Percentiles rank a stretch among this genome's conserved stretches.
Evolutionary conservation across 2,329 filamentous ascomycete species (phyloP).

Genomic region (Lecanicillium sp.): DNA sequence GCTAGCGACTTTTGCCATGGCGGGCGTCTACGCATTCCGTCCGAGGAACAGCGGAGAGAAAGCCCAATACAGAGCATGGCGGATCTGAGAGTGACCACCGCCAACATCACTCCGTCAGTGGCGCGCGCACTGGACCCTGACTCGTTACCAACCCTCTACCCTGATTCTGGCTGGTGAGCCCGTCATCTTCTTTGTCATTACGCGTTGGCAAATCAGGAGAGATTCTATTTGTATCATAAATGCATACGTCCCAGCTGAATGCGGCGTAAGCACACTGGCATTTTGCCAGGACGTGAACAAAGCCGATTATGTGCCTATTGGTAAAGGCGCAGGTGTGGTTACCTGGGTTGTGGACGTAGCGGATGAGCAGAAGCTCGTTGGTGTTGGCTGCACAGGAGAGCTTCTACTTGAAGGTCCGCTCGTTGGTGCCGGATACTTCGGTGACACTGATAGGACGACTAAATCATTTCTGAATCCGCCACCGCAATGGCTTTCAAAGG

Average conservation of each 20-base stretch:
- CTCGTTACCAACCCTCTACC: background rate
- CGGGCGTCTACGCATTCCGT: constrained; percentile 6
- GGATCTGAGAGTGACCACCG: constrained; percentile 5
- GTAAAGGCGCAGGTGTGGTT: constrained; percentile 1
- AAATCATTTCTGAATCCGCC: constrained; percentile 34
- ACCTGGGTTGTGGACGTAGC: constrained; percentile 23
- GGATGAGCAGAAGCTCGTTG: constrained; percentile 18
- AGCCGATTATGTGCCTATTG: constrained; percentile 3
- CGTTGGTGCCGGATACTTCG: constrained; percentile 40
- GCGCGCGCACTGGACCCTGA: background rate
- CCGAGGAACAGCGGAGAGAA: constrained; percentile 5
- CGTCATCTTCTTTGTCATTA: no score
- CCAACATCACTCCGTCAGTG: background rate
- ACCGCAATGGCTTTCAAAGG: constrained; percentile 18
- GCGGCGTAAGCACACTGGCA: background rate
- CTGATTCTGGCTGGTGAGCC: constrained; percentile 1
- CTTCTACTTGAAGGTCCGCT: constrained; percentile 32
- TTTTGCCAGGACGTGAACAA: background rate
- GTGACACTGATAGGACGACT: constrained; percentile 34
- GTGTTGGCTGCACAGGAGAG: constrained; percentile 25
- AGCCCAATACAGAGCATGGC: constrained; percentile 6
- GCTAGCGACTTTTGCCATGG: constrained; percentile 2
- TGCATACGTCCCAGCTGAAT: background rate
- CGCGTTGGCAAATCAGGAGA: no score
- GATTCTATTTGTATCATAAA: constrained; percentile 6